Evolutionary conservation across 495 filamentous ascomycete species (phyloP).

Genomic region (Trichocladium antarcticum): DNA sequence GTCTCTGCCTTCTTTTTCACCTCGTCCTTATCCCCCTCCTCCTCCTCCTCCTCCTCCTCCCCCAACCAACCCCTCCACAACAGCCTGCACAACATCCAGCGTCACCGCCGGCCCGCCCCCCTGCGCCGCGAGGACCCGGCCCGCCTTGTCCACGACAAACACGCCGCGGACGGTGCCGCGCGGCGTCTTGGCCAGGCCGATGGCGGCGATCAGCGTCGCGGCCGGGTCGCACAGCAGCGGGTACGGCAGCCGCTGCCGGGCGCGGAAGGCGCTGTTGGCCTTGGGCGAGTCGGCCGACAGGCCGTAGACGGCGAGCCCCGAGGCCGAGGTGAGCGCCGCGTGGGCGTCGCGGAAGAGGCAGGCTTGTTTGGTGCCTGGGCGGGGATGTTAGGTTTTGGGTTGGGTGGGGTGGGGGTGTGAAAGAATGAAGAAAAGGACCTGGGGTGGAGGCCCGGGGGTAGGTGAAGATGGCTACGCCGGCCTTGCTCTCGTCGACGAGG

Average conservation of each 20-base stretch:
- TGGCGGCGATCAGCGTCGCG: constrained; percentile 58
- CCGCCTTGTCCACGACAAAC: constrained; percentile 70
- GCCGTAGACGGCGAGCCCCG: constrained; percentile 76
- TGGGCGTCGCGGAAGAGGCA: constrained; percentile 85
- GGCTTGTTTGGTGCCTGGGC: constrained; percentile 78
- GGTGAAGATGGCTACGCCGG: constrained; percentile 83
- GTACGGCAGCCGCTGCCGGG: constrained; percentile 81
- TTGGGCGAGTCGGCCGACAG: constrained; percentile 78
- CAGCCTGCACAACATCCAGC: constrained; percentile 44
- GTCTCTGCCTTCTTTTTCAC: constrained; percentile 1
- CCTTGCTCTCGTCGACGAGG: constrained; percentile 70
- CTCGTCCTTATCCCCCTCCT: constrained; percentile 5
- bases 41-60: constrained; percentile 3
- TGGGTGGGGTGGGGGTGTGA: background rate
- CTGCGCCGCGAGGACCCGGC: constrained; percentile 53
- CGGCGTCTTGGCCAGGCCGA: constrained; percentile 65
- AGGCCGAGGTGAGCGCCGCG: constrained; percentile 62
- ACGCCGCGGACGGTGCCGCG: constrained; percentile 76
- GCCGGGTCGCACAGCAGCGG: constrained; percentile 73
- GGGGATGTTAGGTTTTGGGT: constrained; percentile 7
- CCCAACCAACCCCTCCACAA: constrained; percentile 31
- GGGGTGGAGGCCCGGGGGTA: constrained; percentile 93
- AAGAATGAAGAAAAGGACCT: constrained; percentile 33
- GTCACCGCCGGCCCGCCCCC: constrained; percentile 50
- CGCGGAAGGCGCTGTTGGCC: constrained; percentile 81